These are phyloP conservation scores for Clohesyomyces aquaticus DNA, from an alignment of 495 filamentous ascomycete genomes.

Conservation along the genomic window DNA sequence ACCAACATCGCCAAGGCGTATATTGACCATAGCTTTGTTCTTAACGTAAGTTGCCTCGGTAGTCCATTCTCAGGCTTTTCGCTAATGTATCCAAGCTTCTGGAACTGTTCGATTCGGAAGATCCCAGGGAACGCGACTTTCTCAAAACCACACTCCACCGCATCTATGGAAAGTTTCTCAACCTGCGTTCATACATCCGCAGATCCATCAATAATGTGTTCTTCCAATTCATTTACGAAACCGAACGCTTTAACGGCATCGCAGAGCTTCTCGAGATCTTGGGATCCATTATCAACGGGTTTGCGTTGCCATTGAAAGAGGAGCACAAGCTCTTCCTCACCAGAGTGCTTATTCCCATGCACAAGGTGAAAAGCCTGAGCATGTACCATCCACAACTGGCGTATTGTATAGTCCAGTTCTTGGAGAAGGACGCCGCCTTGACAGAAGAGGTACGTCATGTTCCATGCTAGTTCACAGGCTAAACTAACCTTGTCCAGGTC, in stretches of 20 bases:
- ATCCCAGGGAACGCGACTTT: constrained; percentile 95
- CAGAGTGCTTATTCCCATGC: constrained; percentile 85
- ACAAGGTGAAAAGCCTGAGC: constrained; percentile 98
- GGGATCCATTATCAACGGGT: constrained; percentile 99
- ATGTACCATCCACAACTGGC: constrained; percentile 99
- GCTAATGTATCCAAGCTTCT: constrained; percentile 62
- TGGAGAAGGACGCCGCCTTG: constrained; percentile 95
- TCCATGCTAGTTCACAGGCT: neutral
- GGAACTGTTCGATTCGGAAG: constrained; percentile 99
- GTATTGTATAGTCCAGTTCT: constrained; percentile 98
- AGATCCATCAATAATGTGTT: constrained; percentile 99
- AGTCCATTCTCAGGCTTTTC: neutral
- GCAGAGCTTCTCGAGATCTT: constrained; percentile 96
- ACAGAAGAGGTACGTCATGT: constrained; percentile 82
- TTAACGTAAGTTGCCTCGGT: constrained; percentile 63
- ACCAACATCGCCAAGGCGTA: constrained; percentile 99
- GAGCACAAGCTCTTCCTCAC: constrained; percentile 99
- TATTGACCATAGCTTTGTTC: constrained; percentile 96
- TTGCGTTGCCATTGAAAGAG: constrained; percentile 95
- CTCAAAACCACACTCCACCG: constrained; percentile 97
- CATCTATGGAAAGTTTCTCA: constrained; percentile 99
- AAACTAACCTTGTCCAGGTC: constrained; percentile 58
- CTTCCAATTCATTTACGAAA: constrained; percentile 99
- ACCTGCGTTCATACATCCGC: constrained; percentile 93
- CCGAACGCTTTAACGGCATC: constrained; percentile 97